Conservation (phyloP, 1,139 yeast genomes). For the Scheffersomyces parashehatae region DNA sequence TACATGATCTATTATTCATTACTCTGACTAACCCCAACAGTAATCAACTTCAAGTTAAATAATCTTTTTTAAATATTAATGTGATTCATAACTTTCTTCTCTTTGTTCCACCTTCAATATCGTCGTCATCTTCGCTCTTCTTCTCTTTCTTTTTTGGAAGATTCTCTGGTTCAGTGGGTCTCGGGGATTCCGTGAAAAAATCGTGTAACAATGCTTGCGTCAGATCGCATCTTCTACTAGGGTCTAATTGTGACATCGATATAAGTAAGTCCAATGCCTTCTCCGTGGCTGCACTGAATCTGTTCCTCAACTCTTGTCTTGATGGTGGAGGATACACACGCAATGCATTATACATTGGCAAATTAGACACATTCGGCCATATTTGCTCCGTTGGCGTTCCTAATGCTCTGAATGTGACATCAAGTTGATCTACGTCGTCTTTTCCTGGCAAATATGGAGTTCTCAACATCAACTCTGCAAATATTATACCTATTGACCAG, state of each 20-base stretch:
- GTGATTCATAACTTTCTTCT: not conserved
- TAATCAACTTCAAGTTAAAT: no score
- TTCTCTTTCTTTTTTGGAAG: constrained; percentile 55
- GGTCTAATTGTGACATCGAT: constrained; percentile 77
- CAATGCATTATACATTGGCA: constrained; percentile 74
- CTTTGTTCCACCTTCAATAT: constrained; percentile 11
- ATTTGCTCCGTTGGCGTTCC: constrained; percentile 93
- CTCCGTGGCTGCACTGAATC: constrained; percentile 93
- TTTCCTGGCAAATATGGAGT: constrained; percentile 93
- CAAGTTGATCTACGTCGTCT: constrained; percentile 86
- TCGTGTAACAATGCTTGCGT: constrained; percentile 64
- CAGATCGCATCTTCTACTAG: constrained; percentile 69
- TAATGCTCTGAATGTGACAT: constrained; percentile 86
- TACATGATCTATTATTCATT: not conserved
- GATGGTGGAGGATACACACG: constrained; percentile 83
- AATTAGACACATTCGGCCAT: constrained; percentile 87
- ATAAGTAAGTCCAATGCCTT: constrained; percentile 76
- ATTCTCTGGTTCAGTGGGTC: constrained; percentile 70
- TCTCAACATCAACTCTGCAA: constrained; percentile 93
- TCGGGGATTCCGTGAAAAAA: constrained; percentile 74
- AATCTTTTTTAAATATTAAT: no score
- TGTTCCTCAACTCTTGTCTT: constrained; percentile 72
- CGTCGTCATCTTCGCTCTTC: constrained; percentile 19
- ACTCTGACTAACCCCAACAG: no score
- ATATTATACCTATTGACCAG: constrained; percentile 96